Base-by-base conservation (phyloP, 176 grass and related monocot genomes). In the Otatea glauca region DNA sequence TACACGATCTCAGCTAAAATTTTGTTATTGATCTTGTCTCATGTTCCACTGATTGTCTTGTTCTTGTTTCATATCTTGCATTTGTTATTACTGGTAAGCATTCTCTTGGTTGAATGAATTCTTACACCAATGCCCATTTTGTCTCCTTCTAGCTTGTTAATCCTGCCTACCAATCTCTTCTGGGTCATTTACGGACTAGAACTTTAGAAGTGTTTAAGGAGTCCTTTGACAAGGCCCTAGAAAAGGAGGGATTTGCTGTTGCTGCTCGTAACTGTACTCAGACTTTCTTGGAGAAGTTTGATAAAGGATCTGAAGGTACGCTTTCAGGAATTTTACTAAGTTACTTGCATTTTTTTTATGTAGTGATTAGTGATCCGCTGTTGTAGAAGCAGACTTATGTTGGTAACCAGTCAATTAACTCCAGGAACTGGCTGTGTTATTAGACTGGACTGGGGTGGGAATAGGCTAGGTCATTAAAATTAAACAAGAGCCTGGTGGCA, bases 231-330 rank as follows among this genome's bases (percentile, higher is more conserved):
- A 96, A 94, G 84, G 83, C 91, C 18, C 80, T 96, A 78, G 84
- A 85, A 84, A 99, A 84, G 70, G 89, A 96, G 47, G 93, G 92
- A 43, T 96, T 99, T 70, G 92, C 97, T 89, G 56, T 68, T 66
- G 90, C 93, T 79, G 88, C 88, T 62, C 86, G 70, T 64, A 62
- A 89, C 43, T 96, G 88, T 88, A 79, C 90, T 75, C 45, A 82
- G 59, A 68, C 37, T 72, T 94, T 88, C 86, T 88, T 96, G 85
- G 78, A 88, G 54, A 96, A 92, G 67, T 99, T 99, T 72, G 93
- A 99, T 74, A 91, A 88, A 88, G 86, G 86, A 75, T 92, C 89
- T 82, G 90, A 96, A 96, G 97, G 97, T 99, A 96, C 83, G 74
- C 37, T 72, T 69, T 75, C 42, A 79, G 21, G 58, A 81, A 59